These are phyloP conservation scores for Chlorella sp. DNA, from an alignment of 139 green algal genomes.

Conservation along the genomic window DNA sequence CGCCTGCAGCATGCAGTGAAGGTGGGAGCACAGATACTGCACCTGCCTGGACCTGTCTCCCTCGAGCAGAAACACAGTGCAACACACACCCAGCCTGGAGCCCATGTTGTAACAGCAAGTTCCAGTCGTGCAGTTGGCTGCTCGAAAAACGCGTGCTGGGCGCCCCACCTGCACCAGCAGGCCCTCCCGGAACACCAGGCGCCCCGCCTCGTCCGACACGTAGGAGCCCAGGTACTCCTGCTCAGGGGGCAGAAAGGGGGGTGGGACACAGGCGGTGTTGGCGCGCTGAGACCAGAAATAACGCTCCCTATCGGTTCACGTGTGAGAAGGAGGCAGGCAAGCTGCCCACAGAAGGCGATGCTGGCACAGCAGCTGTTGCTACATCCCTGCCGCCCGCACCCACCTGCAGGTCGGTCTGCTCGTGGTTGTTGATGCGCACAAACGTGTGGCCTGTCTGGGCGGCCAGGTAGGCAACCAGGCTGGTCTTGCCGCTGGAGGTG, in stretches of 20 bases:
- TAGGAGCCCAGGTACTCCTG: slow-evolving; percentile 98
- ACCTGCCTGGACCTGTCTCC: no score
- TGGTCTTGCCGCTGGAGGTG: slow-evolving; percentile 97
- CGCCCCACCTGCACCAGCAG: slow-evolving; percentile 75
- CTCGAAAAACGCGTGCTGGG: no score
- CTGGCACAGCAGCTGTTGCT: not conserved
- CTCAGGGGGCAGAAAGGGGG: no score
- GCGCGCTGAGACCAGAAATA: not conserved
- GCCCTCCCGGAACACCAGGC: slow-evolving; percentile 93
- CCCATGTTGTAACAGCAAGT: no score
- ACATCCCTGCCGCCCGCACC: not conserved
- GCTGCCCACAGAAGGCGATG: not conserved
- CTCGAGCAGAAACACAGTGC: no score
- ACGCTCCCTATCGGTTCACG: no score
- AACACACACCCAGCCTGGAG: no score
- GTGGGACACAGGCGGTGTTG: not conserved
- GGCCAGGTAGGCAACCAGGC: slow-evolving; percentile 95
- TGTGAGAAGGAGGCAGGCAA: not conserved
- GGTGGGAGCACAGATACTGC: no score
- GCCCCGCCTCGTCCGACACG: slow-evolving; percentile 74
- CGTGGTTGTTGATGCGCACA: slow-evolving; percentile 99
- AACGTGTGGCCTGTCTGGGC: slow-evolving; percentile 90
- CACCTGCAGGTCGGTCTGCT: slow-evolving; percentile 96
- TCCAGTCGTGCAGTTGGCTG: no score
- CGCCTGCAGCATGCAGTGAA: slow-evolving; percentile 54